Conservation (phyloP, 306 rosid species). For the Vigna trinervia region DNA sequence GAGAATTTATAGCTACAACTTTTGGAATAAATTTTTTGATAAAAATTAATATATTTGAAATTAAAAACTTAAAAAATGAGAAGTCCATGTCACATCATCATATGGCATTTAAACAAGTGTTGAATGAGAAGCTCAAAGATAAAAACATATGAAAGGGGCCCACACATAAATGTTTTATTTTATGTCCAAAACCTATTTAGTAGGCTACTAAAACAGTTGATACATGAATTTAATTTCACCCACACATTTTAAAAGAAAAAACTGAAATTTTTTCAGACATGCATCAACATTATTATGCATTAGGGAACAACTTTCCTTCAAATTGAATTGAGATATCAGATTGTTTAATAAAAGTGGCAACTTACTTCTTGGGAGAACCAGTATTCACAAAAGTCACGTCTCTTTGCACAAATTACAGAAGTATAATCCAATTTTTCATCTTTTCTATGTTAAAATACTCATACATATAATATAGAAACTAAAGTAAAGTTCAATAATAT, state of each 20-base stretch:
- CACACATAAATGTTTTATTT: not conserved
- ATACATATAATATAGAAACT: not conserved
- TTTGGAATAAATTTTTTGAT: not conserved
- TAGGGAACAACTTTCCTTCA: constrained; percentile 12
- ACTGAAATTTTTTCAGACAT: not conserved
- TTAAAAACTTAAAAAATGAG: not conserved
- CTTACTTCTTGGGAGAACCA: constrained; percentile 28
- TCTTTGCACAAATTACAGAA: constrained; percentile 23
- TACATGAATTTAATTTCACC: constrained; percentile 29
- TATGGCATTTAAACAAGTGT: not conserved
- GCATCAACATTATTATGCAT: constrained; percentile 29
- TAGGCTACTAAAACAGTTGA: not conserved
- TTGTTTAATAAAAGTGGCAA: constrained; percentile 1
- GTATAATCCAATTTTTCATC: too few species aligned
- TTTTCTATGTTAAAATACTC: too few species aligned
- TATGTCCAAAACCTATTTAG: not conserved
- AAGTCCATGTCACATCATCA: not conserved
- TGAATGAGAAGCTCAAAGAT: not conserved
- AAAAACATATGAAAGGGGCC: not conserved
- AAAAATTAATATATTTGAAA: not conserved
- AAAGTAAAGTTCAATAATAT: not conserved
- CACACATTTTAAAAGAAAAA: constrained; percentile 12
- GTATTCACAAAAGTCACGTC: constrained; percentile 8
- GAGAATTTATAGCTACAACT: not conserved
- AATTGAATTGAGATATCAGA: constrained; percentile 20